Conservation (phyloP, 306 rosid species). For the Quercus dentata region DNA sequence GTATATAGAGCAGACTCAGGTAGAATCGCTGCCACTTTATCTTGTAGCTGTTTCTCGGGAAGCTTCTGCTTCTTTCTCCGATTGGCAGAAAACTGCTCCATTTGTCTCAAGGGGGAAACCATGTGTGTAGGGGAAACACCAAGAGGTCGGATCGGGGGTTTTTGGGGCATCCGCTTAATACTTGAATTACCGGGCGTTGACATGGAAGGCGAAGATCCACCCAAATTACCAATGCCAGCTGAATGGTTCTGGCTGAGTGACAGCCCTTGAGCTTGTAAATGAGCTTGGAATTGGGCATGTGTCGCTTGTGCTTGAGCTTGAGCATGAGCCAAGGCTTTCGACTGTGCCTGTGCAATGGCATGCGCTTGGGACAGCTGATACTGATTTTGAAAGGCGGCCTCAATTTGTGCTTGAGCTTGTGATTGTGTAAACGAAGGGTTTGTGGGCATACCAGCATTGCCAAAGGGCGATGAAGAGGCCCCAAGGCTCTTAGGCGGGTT, state of each 20-base stretch:
- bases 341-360: slow-evolving; percentile 91
- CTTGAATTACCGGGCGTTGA: slow-evolving; percentile 52
- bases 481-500: slow-evolving; percentile 81
- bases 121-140: slow-evolving; percentile 55
- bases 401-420: slow-evolving; percentile 67
- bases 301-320: slow-evolving; percentile 75
- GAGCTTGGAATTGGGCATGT: slow-evolving; percentile 91
- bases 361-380: slow-evolving; percentile 86
- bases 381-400: slow-evolving; percentile 72
- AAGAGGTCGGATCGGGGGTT: slow-evolving; percentile 85
- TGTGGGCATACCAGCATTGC: slow-evolving; percentile 61
- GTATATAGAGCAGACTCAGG: slow-evolving; percentile 93
- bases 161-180: slow-evolving; percentile 62
- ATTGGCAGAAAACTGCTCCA: slow-evolving; percentile 77
- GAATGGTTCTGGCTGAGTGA: slow-evolving; percentile 58
- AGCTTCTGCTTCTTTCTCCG: slow-evolving; percentile 93
- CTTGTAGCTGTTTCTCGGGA: slow-evolving; percentile 92
- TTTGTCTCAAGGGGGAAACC: slow-evolving; percentile 63
- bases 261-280: slow-evolving; percentile 89
- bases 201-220: slow-evolving; percentile 44
- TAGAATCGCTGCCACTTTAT: slow-evolving; percentile 80
- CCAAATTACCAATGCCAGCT: slow-evolving; percentile 59
- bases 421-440: slow-evolving; percentile 69
- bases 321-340: slow-evolving; percentile 70
- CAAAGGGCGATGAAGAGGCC: slow-evolving; percentile 73